These are phyloP conservation scores for Uronychia binucleata DNA, from an alignment of 73 alveolate species.

Conservation along the genomic window DNA sequence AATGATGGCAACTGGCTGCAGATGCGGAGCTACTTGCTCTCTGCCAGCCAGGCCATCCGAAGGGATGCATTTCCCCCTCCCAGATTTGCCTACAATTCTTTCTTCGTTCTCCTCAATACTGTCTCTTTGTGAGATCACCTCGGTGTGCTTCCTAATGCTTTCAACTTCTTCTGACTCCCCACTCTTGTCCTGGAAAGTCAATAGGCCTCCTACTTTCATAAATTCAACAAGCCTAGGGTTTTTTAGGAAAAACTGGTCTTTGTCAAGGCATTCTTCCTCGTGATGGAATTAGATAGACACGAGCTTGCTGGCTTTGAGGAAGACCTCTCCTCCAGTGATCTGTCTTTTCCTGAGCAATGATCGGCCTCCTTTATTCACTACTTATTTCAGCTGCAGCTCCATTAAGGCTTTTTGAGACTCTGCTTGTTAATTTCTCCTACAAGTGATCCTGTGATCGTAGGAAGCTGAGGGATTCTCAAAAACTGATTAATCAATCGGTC, in stretches of 20 bases:
- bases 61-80: background rate
- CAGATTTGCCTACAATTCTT: background rate
- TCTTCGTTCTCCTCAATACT: background rate
- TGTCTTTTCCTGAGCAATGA: background rate
- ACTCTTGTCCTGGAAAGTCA: background rate
- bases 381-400: background rate
- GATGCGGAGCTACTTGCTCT: background rate
- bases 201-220: background rate
- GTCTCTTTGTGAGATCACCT: background rate
- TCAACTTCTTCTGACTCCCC: no score
- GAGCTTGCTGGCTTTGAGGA: background rate
- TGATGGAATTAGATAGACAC: background rate
- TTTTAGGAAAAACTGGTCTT: background rate
- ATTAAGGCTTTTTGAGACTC: background rate
- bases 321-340: background rate
- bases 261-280: background rate
- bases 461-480: background rate
- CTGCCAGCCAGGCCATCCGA: background rate
- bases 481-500: background rate
- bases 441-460: background rate
- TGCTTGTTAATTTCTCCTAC: background rate
- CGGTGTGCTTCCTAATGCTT: background rate
- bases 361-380: background rate
- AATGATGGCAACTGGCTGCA: background rate
- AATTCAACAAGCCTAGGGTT: background rate